Evolutionary conservation across 164 flowering plant genomes (phyloP), one percentile per base, ranked within the genome.

Genomic region (Piper longum): DNA sequence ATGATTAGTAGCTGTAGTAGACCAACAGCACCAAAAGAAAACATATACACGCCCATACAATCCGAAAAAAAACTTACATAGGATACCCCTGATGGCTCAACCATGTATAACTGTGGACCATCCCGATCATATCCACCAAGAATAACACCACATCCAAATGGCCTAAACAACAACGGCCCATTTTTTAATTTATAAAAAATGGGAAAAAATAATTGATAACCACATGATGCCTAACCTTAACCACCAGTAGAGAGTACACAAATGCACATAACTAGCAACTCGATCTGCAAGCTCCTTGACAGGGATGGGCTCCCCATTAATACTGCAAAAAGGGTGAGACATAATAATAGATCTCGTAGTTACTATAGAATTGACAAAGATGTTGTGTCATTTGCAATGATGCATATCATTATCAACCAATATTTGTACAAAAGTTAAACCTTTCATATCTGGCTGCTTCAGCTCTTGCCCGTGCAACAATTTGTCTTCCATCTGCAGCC

Each of bases 221-320:
- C 9, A 16, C 44, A 63, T 16, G 45, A 54, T 26, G 44, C 6
- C 54, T 41, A 56, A 91, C 98, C 98, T 89, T 69, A 92, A 89
- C 98, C 98, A 92, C 98, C 98, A 92, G 69, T 92, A 92, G 1
- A 92, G 88, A 14, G 98, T 92, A 73, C 98, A 89, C 19, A 89
- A 69, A 73, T 92, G 96, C 74, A 92, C 98, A 75, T 92, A 92
- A 72, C 96, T 89, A 54, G 98, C 98, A 70, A 92, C 96, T 56
- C 98, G 88, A 0, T 85, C 91, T n/a, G 97, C 88, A 72, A 92
- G 96, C 75, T 92, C 96, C 76, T 88, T 85, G 18, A 86, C 86
- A 64, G 98, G 97, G 70, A 92, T 83, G 18, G 85, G 72, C 43
- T 92, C 98, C 62, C 98, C 97, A 73, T 92, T 89, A 3, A 73